These are phyloP conservation scores for Dillenia suffruticosa DNA, from an alignment of 164 flowering plant species.

Conservation along the genomic window DNA sequence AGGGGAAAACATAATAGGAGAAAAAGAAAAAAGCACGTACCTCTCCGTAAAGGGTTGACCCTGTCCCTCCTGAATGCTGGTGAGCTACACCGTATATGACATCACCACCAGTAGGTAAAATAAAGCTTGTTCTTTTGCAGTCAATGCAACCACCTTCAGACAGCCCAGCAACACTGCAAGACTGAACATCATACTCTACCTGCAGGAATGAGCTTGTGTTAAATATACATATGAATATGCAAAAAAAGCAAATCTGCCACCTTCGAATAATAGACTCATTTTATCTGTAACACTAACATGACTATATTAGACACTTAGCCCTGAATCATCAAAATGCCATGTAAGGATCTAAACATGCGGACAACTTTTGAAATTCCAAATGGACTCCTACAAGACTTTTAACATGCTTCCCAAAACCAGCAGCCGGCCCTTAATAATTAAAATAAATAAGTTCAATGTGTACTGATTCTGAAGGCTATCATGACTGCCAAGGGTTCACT, in stretches of 20 bases:
- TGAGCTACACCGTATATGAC: conserved; percentile 78
- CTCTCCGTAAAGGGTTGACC: conserved; percentile 67
- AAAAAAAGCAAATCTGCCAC: neutral
- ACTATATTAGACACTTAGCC: too few species aligned
- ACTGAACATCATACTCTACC: conserved; percentile 71
- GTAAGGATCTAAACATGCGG: too few species aligned
- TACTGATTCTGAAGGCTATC: too few species aligned
- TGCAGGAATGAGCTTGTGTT: conserved; percentile 18
- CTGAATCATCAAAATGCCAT: too few species aligned
- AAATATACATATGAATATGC: neutral
- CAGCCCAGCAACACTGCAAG: conserved; percentile 27
- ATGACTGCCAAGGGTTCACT: too few species aligned
- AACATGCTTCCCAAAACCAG: too few species aligned
- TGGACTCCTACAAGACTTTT: too few species aligned
- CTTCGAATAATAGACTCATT: neutral
- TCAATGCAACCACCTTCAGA: conserved; percentile 33
- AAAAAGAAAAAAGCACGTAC: conserved; percentile 15
- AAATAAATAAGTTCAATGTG: too few species aligned
- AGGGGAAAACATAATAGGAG: too few species aligned
- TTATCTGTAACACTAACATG: neutral
- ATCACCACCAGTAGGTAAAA: conserved; percentile 56
- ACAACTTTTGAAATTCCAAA: too few species aligned
- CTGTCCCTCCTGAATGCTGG: conserved; percentile 76
- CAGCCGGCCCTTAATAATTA: too few species aligned
- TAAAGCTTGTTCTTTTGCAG: conserved; percentile 34